phyloP scores from a whole-genome alignment of 176 grass and related monocot species.

The Guadua angustifolia region DNA sequence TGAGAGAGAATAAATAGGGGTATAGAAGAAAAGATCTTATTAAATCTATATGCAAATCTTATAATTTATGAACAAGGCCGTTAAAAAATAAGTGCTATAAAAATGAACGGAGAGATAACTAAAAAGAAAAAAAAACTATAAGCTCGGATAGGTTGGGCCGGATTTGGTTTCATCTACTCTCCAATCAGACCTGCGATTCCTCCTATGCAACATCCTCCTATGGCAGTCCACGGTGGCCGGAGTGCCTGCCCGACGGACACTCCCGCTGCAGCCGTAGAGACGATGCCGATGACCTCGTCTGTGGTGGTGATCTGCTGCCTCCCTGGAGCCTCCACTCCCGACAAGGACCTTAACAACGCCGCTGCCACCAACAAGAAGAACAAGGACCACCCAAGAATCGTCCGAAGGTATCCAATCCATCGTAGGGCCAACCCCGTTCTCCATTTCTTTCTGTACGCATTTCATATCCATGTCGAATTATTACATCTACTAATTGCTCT shows the following conservation, averaged over 20 bases:
- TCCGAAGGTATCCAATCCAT: neutral
- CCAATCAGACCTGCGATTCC: no score
- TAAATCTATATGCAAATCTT: no score
- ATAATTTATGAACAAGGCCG: no score
- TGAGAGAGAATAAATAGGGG: no score
- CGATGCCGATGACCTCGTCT: conserved; percentile 9
- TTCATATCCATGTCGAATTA: neutral
- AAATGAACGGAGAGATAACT: no score
- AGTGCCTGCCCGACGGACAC: no score
- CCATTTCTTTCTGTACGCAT: neutral
- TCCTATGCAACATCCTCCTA: neutral
- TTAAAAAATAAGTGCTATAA: no score
- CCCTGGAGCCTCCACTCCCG: neutral
- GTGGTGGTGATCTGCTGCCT: neutral
- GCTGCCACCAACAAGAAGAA: neutral
- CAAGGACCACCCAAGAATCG: conserved; percentile 14
- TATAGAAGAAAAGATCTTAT: no score
- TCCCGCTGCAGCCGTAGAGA: no score
- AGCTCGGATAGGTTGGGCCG: neutral
- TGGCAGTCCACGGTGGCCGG: neutral
- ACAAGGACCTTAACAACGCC: neutral
- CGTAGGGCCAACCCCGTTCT: neutral
- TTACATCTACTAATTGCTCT: neutral
- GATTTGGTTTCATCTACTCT: neutral
- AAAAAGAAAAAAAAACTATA: no score